A percentile compares a stretch with the other conserved stretches of the same genome.
These are phyloP conservation scores for Chaetothyriales sp. DNA, from an alignment of 2,329 filamentous ascomycete species.

Conservation along the genomic window DNA sequence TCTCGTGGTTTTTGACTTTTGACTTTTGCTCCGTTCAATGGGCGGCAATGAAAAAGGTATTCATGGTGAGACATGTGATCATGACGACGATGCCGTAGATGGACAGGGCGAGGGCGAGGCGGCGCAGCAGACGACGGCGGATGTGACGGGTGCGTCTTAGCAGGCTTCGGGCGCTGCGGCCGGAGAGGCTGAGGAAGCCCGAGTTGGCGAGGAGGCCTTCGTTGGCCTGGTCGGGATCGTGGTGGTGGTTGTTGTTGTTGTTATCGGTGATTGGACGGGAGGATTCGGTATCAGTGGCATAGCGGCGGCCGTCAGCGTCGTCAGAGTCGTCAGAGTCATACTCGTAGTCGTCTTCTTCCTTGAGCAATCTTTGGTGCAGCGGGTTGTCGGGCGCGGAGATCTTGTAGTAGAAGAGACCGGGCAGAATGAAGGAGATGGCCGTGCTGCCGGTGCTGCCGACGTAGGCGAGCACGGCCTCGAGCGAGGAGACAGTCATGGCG, in stretches of 20 bases:
- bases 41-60: conserved; percentile 59
- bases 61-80: conserved; percentile 72
- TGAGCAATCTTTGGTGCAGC: conserved; percentile 71
- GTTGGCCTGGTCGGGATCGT: conserved; percentile 35
- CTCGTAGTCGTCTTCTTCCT: conserved; percentile 67
- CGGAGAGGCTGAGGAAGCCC: conserved; percentile 38
- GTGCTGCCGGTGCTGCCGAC: conserved; percentile 91
- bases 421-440: conserved; percentile 91
- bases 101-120: conserved; percentile 57
- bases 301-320: conserved; percentile 2
- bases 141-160: conserved; percentile 39
- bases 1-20: neutral
- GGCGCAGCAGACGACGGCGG: conserved; percentile 51
- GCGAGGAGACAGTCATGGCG: conserved; percentile 75
- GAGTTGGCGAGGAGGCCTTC: conserved; percentile 23
- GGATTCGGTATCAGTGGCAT: neutral
- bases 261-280: neutral
- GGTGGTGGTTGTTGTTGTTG: no score
- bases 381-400: conserved; percentile 80
- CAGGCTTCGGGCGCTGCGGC: conserved; percentile 34
- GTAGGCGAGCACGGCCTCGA: conserved; percentile 85
- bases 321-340: conserved; percentile 31
- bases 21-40: conserved; percentile 30
- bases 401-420: conserved; percentile 95
- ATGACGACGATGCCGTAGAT: conserved; percentile 80